Evolutionary conservation across 148 eudicot genomes (phyloP).

Genomic region (Rhododendron molle): DNA sequence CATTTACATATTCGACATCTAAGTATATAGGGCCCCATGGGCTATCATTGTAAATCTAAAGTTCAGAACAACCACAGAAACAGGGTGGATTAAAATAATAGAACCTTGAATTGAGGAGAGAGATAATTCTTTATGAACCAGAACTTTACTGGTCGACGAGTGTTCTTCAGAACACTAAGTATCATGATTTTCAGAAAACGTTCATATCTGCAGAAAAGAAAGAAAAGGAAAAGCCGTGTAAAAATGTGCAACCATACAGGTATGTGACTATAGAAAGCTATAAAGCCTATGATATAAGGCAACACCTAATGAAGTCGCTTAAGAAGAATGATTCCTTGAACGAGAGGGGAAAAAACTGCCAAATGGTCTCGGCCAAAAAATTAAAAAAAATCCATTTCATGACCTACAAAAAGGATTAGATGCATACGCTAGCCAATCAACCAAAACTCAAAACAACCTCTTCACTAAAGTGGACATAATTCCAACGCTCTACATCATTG

Average conservation of each 20-base stretch:
- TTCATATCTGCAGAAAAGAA: constrained; percentile 59
- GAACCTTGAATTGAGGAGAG: constrained; percentile 95
- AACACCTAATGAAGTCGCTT: background rate
- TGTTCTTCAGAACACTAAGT: constrained; percentile 82
- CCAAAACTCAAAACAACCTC: background rate
- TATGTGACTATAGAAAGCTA: background rate
- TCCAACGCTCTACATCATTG: background rate
- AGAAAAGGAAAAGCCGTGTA: background rate
- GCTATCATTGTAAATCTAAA: background rate
- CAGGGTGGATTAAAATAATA: constrained; percentile 5
- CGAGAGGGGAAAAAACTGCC: background rate
- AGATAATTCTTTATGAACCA: constrained; percentile 98
- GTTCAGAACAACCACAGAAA: background rate
- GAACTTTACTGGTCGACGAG: constrained; percentile 87
- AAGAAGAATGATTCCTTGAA: background rate
- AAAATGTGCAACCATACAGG: background rate
- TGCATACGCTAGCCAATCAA: background rate
- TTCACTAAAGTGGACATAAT: background rate
- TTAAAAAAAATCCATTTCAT: background rate
- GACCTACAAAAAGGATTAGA: background rate
- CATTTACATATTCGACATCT: background rate
- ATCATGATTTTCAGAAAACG: constrained; percentile 96
- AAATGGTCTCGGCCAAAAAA: background rate
- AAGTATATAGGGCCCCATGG: background rate
- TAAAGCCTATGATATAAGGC: background rate